Percentiles rank a stretch among this genome's conserved stretches.
Conservation (phyloP, 768 basidiomycete genomes). For the Lactarius pseudohatsudake region DNA sequence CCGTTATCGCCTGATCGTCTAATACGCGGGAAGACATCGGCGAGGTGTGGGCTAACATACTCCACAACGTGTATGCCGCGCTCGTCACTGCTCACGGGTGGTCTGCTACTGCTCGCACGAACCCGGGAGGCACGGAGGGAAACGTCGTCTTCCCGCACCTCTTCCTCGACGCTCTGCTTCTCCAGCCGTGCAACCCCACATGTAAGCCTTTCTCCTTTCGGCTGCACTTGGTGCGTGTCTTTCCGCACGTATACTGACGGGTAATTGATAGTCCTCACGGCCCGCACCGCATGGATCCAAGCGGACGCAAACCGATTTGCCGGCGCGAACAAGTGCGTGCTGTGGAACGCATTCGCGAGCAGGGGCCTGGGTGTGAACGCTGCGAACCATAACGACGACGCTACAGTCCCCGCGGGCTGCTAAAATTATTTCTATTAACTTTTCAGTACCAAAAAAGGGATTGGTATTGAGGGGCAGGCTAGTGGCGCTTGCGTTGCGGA, state of each 20-base stretch:
- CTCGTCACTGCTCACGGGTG: constrained; percentile 35
- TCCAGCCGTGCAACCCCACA: constrained; percentile 51
- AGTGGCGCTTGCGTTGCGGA: too few relatives aligned
- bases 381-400: constrained; percentile 36
- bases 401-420: constrained; percentile 36
- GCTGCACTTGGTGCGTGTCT: not conserved
- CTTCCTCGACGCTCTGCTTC: constrained; percentile 48
- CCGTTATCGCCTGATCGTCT: not conserved
- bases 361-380: constrained; percentile 49
- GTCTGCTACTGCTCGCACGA: constrained; percentile 40
- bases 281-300: constrained; percentile 52
- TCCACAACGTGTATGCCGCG: constrained; percentile 40
- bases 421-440: constrained; percentile 7
- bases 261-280: constrained; percentile 40
- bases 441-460: too few relatives aligned
- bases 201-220: constrained; percentile 36
- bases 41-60: constrained; percentile 54
- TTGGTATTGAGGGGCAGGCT: too few relatives aligned
- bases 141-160: constrained; percentile 53
- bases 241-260: not conserved
- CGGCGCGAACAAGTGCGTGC: constrained; percentile 46
- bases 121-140: constrained; percentile 43
- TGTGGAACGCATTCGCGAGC: constrained; percentile 51
- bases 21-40: constrained; percentile 44
- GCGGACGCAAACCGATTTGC: constrained; percentile 49